phyloP scores from a whole-genome alignment of 2,329 filamentous ascomycete species.

The Clonostachys rosea region DNA sequence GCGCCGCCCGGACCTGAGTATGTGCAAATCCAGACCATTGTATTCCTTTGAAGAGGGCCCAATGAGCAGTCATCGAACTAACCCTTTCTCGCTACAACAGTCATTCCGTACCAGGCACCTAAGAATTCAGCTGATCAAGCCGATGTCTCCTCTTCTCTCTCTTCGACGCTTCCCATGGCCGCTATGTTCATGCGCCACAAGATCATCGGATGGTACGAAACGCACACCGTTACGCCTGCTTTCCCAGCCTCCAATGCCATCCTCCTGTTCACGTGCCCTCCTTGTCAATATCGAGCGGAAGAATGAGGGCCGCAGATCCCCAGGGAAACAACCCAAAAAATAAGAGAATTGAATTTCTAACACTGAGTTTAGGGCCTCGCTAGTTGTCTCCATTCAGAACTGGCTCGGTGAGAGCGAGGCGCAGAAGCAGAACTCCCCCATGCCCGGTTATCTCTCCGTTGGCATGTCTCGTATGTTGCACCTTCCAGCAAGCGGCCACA shows the following conservation, averaged over 20 bases:
- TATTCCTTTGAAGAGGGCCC: not conserved
- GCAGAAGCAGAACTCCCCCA: constrained; percentile 56
- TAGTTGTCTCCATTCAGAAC: constrained; percentile 69
- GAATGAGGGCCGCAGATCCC: not conserved
- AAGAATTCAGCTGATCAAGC: constrained; percentile 54
- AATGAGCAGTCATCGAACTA: not conserved
- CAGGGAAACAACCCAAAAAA: not conserved
- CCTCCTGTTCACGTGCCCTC: not conserved
- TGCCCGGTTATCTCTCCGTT: constrained; percentile 68
- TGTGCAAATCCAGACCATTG: constrained; percentile 9
- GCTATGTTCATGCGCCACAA: constrained; percentile 92
- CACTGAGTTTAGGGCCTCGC: constrained; percentile 51
- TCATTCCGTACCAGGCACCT: constrained; percentile 84
- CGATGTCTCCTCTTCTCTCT: constrained; percentile 68
- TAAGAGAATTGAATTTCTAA: not conserved
- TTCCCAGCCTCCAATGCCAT: not conserved
- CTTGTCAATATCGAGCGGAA: not conserved
- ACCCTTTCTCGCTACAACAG: constrained; percentile 35
- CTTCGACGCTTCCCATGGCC: constrained; percentile 88
- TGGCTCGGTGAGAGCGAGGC: constrained; percentile 75
- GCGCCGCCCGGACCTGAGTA: constrained; percentile 38
- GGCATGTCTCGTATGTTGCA: constrained; percentile 67
- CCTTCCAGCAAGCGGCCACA: not conserved
- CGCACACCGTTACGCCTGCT: not conserved
- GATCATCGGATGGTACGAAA: constrained; percentile 60